Conservation (phyloP, 2,329 filamentous ascomycete genomes). For the Pyrenophora graminea region DNA sequence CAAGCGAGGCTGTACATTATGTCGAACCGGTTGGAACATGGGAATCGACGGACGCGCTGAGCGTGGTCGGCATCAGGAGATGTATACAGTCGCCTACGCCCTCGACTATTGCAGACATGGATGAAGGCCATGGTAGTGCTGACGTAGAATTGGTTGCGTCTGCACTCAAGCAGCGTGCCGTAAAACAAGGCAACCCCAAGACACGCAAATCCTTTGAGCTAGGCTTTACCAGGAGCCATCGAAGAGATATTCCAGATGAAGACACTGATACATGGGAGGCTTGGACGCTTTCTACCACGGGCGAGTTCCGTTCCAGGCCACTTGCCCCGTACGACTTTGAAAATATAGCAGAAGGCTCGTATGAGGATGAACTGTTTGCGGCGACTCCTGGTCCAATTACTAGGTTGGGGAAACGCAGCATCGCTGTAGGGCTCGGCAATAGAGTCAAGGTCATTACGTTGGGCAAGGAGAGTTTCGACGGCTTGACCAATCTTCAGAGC, state of each 20-base stretch:
- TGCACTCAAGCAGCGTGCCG: slow-evolving; percentile 37
- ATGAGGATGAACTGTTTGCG: slow-evolving; percentile 63
- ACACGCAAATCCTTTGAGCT: slow-evolving; percentile 8
- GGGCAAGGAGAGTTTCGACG: slow-evolving; percentile 67
- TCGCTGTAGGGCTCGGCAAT: slow-evolving; percentile 74
- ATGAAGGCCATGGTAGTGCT: slow-evolving; percentile 21
- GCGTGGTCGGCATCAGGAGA: slow-evolving; percentile 66
- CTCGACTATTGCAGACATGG: slow-evolving; percentile 33
- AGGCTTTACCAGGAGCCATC: slow-evolving; percentile 7
- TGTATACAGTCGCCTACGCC: slow-evolving; percentile 40
- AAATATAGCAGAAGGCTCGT: slow-evolving; percentile 12
- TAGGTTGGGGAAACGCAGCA: slow-evolving; percentile 64
- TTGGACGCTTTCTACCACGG: slow-evolving; percentile 56
- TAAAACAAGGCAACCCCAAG: slow-evolving; percentile 19
- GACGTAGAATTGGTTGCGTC: slow-evolving; percentile 23
- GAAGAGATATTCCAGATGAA: slow-evolving; percentile 4
- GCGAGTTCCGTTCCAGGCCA: slow-evolving; percentile 50
- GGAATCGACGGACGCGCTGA: slow-evolving; percentile 64
- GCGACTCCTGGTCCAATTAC: slow-evolving; percentile 68
- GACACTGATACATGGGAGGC: slow-evolving; percentile 56
- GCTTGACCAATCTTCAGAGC: slow-evolving; percentile 13
- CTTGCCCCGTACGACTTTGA: slow-evolving; percentile 33
- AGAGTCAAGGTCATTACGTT: slow-evolving; percentile 71
- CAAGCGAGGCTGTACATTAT: slow-evolving; percentile 57
- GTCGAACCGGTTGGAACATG: slow-evolving; percentile 68